Conservation (phyloP, 2,329 filamentous ascomycete species). For the Sclerotinia nivalis region DNA sequence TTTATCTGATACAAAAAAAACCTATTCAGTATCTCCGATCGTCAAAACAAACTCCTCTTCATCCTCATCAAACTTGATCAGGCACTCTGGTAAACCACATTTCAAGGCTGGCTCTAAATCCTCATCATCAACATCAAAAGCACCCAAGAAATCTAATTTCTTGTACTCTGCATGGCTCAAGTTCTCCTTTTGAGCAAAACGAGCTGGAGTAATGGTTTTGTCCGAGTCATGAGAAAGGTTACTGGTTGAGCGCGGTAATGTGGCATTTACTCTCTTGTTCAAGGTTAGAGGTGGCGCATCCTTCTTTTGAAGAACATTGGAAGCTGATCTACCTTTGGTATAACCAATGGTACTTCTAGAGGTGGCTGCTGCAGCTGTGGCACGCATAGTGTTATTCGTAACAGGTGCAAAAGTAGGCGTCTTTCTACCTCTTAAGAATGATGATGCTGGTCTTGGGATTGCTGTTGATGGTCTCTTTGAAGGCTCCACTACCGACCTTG, state of each 20-base stretch:
- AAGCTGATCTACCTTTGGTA: slow-evolving; percentile 67
- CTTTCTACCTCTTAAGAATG: slow-evolving; percentile 23
- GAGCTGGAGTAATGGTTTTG: slow-evolving; percentile 52
- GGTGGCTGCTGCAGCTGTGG: slow-evolving; percentile 62
- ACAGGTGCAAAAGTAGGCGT: slow-evolving; percentile 48
- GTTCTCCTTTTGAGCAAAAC: slow-evolving; percentile 43
- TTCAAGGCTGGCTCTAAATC: slow-evolving; percentile 41
- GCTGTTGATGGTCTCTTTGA: slow-evolving; percentile 41
- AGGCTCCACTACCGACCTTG: slow-evolving; percentile 38
- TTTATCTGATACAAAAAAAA: not conserved
- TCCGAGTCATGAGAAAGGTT: slow-evolving; percentile 45
- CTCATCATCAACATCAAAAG: slow-evolving; percentile 56
- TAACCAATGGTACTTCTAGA: slow-evolving; percentile 86
- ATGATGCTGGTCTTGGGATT: slow-evolving; percentile 40
- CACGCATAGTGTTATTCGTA: slow-evolving; percentile 53
- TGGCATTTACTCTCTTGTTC: slow-evolving; percentile 24
- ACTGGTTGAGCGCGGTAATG: slow-evolving; percentile 34
- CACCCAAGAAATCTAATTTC: slow-evolving; percentile 56
- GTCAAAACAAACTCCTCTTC: slow-evolving; percentile 58
- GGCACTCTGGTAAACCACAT: slow-evolving; percentile 37
- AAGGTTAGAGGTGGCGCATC: slow-evolving; percentile 12
- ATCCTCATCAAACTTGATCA: slow-evolving; percentile 45
- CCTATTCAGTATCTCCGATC: slow-evolving; percentile 37
- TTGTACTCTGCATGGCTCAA: slow-evolving; percentile 41
- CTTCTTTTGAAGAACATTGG: slow-evolving; percentile 42